Percentiles rank a stretch among this genome's conserved stretches.
These are phyloP conservation scores for Golubevia pallescens DNA, from an alignment of 1,284 basidiomycete species.

Conservation along the genomic window DNA sequence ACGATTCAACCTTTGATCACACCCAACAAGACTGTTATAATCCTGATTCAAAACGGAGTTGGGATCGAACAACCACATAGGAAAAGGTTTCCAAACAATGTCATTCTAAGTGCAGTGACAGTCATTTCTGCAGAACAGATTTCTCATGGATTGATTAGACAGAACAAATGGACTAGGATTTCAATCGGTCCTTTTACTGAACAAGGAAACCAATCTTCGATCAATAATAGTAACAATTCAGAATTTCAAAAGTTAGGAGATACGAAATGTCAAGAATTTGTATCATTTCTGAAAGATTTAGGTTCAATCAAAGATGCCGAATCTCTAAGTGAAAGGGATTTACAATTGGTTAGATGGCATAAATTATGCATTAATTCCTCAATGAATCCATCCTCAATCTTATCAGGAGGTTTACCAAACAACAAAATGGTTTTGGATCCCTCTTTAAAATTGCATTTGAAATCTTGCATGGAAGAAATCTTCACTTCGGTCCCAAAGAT, in stretches of 20 bases:
- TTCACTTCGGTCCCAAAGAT: conserved; percentile 63
- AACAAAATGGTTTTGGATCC: conserved; percentile 64
- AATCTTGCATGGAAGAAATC: conserved; percentile 66
- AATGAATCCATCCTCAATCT: conserved; percentile 66
- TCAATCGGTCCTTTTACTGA: conserved; percentile 65
- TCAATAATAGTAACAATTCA: conserved; percentile 10
- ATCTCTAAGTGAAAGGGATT: conserved; percentile 57
- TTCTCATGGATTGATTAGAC: conserved; percentile 60
- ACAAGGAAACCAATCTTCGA: conserved; percentile 20
- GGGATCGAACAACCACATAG: conserved; percentile 66
- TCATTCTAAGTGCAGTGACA: conserved; percentile 66
- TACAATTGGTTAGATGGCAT: conserved; percentile 67
- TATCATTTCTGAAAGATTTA: conserved; percentile 40
- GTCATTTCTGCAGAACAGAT: conserved; percentile 66
- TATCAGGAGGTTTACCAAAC: conserved; percentile 65
- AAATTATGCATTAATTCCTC: conserved; percentile 66
- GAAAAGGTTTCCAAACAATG: conserved; percentile 53
- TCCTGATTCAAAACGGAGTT: conserved; percentile 67
- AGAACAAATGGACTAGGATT: conserved; percentile 67
- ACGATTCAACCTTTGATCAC: conserved; percentile 57
- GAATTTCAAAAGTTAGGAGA: conserved; percentile 8
- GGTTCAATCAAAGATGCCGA: conserved; percentile 66
- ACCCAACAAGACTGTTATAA: conserved; percentile 46
- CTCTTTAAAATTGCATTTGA: conserved; percentile 61
- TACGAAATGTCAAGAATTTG: conserved; percentile 26